These are phyloP conservation scores for Pseudogymnoascus sp. DNA, from an alignment of 2,329 filamentous ascomycete genomes.

Conservation along the genomic window DNA sequence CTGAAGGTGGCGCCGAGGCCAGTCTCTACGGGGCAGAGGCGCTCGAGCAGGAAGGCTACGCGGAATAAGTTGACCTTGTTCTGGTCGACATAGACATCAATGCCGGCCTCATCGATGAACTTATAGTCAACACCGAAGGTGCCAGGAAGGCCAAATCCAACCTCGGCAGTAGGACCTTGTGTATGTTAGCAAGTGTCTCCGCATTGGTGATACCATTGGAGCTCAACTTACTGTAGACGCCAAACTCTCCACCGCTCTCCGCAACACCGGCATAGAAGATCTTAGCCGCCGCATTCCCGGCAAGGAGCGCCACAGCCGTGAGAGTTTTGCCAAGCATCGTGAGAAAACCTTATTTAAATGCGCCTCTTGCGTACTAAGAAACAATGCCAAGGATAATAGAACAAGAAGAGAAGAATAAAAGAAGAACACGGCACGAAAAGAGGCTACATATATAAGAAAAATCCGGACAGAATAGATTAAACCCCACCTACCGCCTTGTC, in stretches of 20 bases:
- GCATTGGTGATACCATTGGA: background rate
- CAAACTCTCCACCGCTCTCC: constrained; percentile 40
- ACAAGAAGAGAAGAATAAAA: background rate
- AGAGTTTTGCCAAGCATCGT: constrained; percentile 17
- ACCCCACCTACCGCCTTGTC: background rate
- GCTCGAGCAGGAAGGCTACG: constrained; percentile 42
- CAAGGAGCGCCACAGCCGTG: constrained; percentile 14
- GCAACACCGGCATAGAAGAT: constrained; percentile 42
- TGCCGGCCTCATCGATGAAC: constrained; percentile 38
- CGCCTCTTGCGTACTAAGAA: background rate
- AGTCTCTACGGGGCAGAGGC: constrained; percentile 38
- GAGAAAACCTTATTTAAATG: constrained; percentile 10
- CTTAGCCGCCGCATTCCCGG: constrained; percentile 27
- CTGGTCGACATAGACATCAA: constrained; percentile 39
- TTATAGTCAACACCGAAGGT: constrained; percentile 41
- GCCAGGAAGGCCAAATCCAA: constrained; percentile 39
- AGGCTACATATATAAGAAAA: background rate
- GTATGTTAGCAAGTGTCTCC: background rate
- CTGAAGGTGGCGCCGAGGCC: constrained; percentile 42
- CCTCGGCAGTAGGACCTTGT: constrained; percentile 23
- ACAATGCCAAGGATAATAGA: background rate
- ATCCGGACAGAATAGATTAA: background rate
- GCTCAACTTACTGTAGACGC: constrained; percentile 30
- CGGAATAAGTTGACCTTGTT: constrained; percentile 41
- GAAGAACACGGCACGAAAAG: background rate